Evolutionary conservation across 2,329 filamentous ascomycete species (phyloP).

Genomic region (Gnomoniopsis smithogilvyi): DNA sequence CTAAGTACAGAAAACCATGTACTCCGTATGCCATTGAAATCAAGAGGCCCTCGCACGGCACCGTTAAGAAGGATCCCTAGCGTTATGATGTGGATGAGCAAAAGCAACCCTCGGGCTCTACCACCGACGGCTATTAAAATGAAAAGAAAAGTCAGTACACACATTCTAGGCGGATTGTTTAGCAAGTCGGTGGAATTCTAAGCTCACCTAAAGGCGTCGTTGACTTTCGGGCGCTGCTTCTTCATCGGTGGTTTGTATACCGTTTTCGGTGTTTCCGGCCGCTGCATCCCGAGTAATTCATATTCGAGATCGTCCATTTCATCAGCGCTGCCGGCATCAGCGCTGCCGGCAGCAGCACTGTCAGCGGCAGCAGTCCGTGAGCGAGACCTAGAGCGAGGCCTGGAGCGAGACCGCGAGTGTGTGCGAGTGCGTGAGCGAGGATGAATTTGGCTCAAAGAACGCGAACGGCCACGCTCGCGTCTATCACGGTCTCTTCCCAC

Average conservation of each 20-base stretch:
- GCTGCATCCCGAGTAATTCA: slow-evolving; percentile 16
- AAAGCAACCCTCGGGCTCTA: not conserved
- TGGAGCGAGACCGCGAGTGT: not conserved
- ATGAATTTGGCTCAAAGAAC: not conserved
- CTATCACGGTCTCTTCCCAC: not conserved
- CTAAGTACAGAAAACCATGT: not conserved
- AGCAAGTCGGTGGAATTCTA: too few relatives aligned
- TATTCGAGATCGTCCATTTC: slow-evolving; percentile 19
- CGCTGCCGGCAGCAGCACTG: not conserved
- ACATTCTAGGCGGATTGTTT: not conserved
- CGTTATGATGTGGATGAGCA: not conserved
- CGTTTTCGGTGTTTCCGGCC: slow-evolving; percentile 10
- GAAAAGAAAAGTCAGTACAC: not conserved
- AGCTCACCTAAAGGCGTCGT: slow-evolving; percentile 17
- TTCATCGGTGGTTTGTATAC: slow-evolving; percentile 1
- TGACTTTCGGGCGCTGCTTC: slow-evolving; percentile 10
- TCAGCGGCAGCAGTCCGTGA: slow-evolving; percentile 5
- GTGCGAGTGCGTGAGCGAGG: slow-evolving; percentile 2
- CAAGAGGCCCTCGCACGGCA: not conserved
- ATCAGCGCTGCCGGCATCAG: slow-evolving; percentile 6
- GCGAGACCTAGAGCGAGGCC: not conserved
- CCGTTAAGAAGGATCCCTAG: not conserved
- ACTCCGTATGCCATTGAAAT: not conserved
- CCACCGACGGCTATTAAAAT: slow-evolving; percentile 11
- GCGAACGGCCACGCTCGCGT: not conserved